Conservation (phyloP, 345 rosid genomes). For the Mercurialis annua region DNA sequence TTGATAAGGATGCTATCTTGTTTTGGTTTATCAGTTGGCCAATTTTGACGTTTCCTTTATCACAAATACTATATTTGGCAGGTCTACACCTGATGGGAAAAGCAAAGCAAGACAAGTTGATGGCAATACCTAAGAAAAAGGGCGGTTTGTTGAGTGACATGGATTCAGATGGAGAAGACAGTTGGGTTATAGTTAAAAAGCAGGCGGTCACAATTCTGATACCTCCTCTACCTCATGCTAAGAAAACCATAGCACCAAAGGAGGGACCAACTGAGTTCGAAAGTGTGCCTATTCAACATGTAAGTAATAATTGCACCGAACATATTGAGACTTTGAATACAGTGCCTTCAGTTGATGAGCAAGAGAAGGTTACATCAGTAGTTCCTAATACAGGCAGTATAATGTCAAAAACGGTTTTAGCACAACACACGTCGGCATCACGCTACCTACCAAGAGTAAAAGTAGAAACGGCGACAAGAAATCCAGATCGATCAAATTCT, state of each 20-base stretch:
- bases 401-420: slow-evolving; percentile 23
- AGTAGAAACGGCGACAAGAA: slow-evolving; percentile 20
- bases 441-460: slow-evolving; percentile 21
- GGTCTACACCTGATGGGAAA: slow-evolving; percentile 19
- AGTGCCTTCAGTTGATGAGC: slow-evolving; percentile 35
- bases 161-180: slow-evolving; percentile 38
- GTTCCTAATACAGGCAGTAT: slow-evolving; percentile 16
- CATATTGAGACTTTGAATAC: slow-evolving; percentile 23
- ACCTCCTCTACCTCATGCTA: slow-evolving; percentile 45
- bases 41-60: no score
- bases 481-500: background rate
- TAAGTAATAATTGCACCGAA: slow-evolving; percentile 14
- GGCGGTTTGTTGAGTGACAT: background rate
- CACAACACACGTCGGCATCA: slow-evolving; percentile 14
- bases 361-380: slow-evolving; percentile 24
- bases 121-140: slow-evolving; percentile 14
- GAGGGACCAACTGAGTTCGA: slow-evolving; percentile 34
- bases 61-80: slow-evolving; percentile 1
- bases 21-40: background rate
- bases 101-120: slow-evolving; percentile 36
- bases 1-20: background rate
- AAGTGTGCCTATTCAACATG: slow-evolving; percentile 23
- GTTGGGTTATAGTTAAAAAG: slow-evolving; percentile 72
- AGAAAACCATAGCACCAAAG: slow-evolving; percentile 27
- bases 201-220: slow-evolving; percentile 63